Evolutionary conservation across 2,329 filamentous ascomycete species (phyloP).

Genomic region (Diaporthe sp.): DNA sequence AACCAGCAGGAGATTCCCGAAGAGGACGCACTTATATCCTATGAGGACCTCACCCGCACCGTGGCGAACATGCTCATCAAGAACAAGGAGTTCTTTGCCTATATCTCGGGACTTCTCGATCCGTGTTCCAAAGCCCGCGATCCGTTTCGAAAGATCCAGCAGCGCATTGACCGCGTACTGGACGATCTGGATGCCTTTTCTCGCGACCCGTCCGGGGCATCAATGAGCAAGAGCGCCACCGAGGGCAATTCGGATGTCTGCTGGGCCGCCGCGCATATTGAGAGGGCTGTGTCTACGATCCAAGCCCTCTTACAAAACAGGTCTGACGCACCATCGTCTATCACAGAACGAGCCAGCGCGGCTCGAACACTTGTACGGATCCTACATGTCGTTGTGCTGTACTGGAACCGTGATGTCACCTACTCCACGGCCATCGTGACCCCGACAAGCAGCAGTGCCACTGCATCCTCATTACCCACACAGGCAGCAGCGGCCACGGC

Average conservation of each 20-base stretch:
- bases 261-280: conserved; percentile 65
- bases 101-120: conserved; percentile 61
- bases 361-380: conserved; percentile 62
- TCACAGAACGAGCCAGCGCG: conserved; percentile 57
- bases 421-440: not conserved
- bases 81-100: conserved; percentile 67
- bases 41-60: conserved; percentile 62
- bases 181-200: conserved; percentile 55
- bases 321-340: conserved; percentile 52
- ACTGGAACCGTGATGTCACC: conserved; percentile 35
- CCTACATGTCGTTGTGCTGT: conserved; percentile 57
- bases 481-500: conserved; percentile 45
- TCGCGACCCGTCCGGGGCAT: not conserved
- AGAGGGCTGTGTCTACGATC: conserved; percentile 57
- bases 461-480: not conserved
- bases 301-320: conserved; percentile 53
- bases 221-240: conserved; percentile 33
- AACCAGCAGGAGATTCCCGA: conserved; percentile 42
- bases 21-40: conserved; percentile 53
- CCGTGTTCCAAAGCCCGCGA: conserved; percentile 59
- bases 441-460: not conserved
- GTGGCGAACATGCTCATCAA: conserved; percentile 66
- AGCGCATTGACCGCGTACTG: conserved; percentile 62
- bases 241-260: conserved; percentile 55
- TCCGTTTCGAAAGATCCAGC: conserved; percentile 61